A percentile compares a stretch with the other conserved stretches of the same genome.
Conservation (phyloP, 2,329 filamentous ascomycete species). For the Nothopassalora personata region DNA sequence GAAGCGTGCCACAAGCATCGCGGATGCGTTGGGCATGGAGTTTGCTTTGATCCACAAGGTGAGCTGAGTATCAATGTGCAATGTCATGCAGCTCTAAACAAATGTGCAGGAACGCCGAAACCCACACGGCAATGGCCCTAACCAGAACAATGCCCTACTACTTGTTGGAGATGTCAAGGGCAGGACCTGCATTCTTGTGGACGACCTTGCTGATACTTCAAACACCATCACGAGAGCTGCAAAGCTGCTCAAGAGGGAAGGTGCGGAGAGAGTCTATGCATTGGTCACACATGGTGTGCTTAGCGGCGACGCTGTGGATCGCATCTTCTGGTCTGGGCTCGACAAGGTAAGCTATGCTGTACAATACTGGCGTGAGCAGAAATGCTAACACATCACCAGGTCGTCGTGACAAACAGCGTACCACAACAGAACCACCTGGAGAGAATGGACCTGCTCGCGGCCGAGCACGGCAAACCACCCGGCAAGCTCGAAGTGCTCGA, state of each 20-base stretch:
- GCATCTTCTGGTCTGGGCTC: constrained; percentile 86
- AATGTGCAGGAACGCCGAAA: constrained; percentile 69
- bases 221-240: constrained; percentile 96
- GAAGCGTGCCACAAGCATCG: constrained; percentile 91
- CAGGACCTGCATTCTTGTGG: constrained; percentile 81
- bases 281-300: constrained; percentile 92
- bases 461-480: constrained; percentile 52
- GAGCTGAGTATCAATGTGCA: constrained; percentile 28
- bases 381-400: constrained; percentile 26
- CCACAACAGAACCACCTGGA: constrained; percentile 76
- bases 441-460: constrained; percentile 19
- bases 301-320: constrained; percentile 87
- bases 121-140: constrained; percentile 48
- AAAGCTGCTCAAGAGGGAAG: constrained; percentile 91
- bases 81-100: background rate
- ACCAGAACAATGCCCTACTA: constrained; percentile 69
- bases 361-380: background rate
- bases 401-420: constrained; percentile 92
- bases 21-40: constrained; percentile 85
- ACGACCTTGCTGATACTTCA: constrained; percentile 90
- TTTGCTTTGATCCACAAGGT: constrained; percentile 99
- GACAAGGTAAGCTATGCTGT: constrained; percentile 56
- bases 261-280: constrained; percentile 82
- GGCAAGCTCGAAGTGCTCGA: constrained; percentile 84
- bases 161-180: constrained; percentile 80